Conservation (phyloP, 805 yeast genomes). For the Candida endomychidarum region DNA sequence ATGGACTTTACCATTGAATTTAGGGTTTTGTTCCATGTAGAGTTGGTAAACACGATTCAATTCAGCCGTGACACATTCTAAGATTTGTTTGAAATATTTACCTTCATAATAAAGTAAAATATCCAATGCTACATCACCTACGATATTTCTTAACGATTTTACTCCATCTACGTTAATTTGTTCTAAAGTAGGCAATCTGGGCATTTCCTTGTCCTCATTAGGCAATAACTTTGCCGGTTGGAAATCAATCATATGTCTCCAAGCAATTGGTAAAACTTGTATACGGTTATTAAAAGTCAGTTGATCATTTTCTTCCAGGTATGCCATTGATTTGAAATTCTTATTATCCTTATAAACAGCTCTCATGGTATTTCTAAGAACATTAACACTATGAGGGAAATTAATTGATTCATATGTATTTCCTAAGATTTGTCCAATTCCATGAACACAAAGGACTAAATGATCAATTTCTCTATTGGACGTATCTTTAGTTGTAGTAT, state of each 20-base stretch:
- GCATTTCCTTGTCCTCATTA: slow-evolving; percentile 31
- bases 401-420: slow-evolving; percentile 75
- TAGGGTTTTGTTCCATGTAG: slow-evolving; percentile 64
- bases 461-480: slow-evolving; percentile 49
- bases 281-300: slow-evolving; percentile 50
- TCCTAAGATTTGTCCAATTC: slow-evolving; percentile 89
- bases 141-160: slow-evolving; percentile 67
- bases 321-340: slow-evolving; percentile 37
- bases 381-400: slow-evolving; percentile 81
- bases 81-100: slow-evolving; percentile 58
- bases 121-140: slow-evolving; percentile 88
- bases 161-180: slow-evolving; percentile 80
- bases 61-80: slow-evolving; percentile 58
- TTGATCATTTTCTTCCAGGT: slow-evolving; percentile 18
- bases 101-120: slow-evolving; percentile 79
- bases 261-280: slow-evolving; percentile 86
- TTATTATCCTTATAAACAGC: slow-evolving; percentile 44
- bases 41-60: slow-evolving; percentile 61
- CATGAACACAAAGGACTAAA: slow-evolving; percentile 86
- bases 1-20: slow-evolving; percentile 78
- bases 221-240: slow-evolving; percentile 43
- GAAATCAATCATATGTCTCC: slow-evolving; percentile 81
- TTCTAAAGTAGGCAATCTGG: slow-evolving; percentile 57
- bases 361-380: slow-evolving; percentile 58
- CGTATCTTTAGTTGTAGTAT: slow-evolving; percentile 18